Percentiles rank a stretch among this genome's conserved stretches.
These are phyloP conservation scores for Chrysanthemum seticuspe DNA, from an alignment of 129 eudicot species.

Conservation along the genomic window DNA sequence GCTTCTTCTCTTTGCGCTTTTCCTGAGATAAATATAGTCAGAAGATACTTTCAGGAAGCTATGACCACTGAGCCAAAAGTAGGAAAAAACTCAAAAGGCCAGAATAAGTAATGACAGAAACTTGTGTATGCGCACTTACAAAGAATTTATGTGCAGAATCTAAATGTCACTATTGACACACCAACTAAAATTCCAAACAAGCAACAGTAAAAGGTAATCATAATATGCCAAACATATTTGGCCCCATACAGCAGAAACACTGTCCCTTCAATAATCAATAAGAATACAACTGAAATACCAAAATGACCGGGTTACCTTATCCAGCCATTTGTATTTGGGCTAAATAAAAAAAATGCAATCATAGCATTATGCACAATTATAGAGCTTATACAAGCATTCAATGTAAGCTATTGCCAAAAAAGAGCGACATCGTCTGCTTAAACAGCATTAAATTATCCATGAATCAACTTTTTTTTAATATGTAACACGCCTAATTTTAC, in stretches of 20 bases:
- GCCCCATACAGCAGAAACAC: slow-evolving; percentile 3
- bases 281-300: background rate
- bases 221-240: background rate
- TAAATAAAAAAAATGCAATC: background rate
- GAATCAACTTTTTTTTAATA: background rate
- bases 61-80: too few relatives aligned
- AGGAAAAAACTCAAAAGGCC: background rate
- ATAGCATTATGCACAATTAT: background rate
- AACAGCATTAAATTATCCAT: slow-evolving; percentile 5
- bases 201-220: too few relatives aligned
- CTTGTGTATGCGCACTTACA: too few relatives aligned
- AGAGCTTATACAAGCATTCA: background rate
- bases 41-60: background rate
- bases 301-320: background rate
- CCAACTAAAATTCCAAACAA: too few relatives aligned
- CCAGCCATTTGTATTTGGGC: background rate
- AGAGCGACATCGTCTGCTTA: background rate
- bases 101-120: slow-evolving; percentile 10
- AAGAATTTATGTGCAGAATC: too few relatives aligned
- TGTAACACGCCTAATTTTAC: background rate
- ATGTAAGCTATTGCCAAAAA: background rate
- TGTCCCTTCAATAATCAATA: slow-evolving; percentile 16
- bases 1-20: slow-evolving; percentile 66
- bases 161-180: too few relatives aligned
- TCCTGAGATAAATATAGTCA: slow-evolving; percentile 38